Evolutionary conservation across 139 green algal species (phyloP).

Genomic region (Chlorella sp.): DNA sequence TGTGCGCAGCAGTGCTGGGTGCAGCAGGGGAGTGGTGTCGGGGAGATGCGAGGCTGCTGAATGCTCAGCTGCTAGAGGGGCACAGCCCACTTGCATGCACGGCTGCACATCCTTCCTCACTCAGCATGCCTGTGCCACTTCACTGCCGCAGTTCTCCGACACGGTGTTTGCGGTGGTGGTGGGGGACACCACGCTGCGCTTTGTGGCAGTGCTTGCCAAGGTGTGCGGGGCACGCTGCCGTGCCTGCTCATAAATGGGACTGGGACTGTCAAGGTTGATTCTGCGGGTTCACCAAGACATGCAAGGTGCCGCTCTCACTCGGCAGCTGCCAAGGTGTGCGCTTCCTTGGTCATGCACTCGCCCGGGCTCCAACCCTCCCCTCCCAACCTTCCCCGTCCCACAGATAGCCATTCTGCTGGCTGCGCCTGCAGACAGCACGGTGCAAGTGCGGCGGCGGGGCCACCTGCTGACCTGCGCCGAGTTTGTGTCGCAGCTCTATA

Average conservation of each 20-base stretch:
- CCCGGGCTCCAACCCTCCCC: not conserved
- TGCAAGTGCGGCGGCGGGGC: constrained; percentile 19
- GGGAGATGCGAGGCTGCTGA: too few relatives aligned
- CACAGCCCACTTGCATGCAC: not conserved
- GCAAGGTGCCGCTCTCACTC: too few relatives aligned
- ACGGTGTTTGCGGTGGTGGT: constrained; percentile 51
- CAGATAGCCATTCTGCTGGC: constrained; percentile 35
- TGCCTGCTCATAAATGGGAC: not conserved
- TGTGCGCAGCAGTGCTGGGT: not conserved
- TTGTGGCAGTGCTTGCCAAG: constrained; percentile 59
- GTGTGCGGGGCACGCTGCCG: not conserved
- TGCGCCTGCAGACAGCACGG: not conserved
- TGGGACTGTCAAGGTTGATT: too few relatives aligned
- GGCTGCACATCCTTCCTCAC: too few relatives aligned
- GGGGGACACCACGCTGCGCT: constrained; percentile 57
- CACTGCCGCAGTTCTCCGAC: constrained; percentile 48
- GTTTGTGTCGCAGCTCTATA: constrained; percentile 55
- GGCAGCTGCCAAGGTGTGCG: too few relatives aligned
- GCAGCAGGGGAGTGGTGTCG: too few relatives aligned
- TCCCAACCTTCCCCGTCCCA: not conserved
- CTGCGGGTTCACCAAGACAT: too few relatives aligned
- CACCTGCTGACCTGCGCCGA: constrained; percentile 65
- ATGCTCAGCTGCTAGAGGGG: too few relatives aligned
- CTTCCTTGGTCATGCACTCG: not conserved
- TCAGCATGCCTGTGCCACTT: too few relatives aligned